Percentiles rank a stretch among this genome's conserved stretches.
These are phyloP conservation scores for Lichtheimia ramosa DNA, from an alignment of 371 early-diverging fungal genomes.

Conservation along the genomic window DNA sequence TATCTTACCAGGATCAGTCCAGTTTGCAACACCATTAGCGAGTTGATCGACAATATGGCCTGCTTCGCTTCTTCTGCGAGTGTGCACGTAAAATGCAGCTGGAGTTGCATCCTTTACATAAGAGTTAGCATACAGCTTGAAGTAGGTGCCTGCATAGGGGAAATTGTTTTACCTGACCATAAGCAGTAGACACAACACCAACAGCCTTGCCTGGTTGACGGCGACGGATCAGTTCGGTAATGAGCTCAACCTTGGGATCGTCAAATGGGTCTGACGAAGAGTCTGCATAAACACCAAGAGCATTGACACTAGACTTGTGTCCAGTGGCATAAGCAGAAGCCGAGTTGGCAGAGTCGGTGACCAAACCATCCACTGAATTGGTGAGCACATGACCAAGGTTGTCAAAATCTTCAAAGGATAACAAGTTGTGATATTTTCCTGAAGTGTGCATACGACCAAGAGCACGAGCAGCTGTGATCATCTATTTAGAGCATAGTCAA, in stretches of 20 bases:
- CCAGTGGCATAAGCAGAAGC: slow-evolving; percentile 73
- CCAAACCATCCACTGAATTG: slow-evolving; percentile 69
- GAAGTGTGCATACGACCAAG: slow-evolving; percentile 55
- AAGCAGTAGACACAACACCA: slow-evolving; percentile 75
- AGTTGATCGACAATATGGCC: slow-evolving; percentile 66
- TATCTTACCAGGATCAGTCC: slow-evolving; percentile 39
- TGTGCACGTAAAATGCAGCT: slow-evolving; percentile 68
- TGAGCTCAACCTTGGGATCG: slow-evolving; percentile 64
- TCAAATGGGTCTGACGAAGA: slow-evolving; percentile 53
- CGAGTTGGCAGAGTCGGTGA: slow-evolving; percentile 80
- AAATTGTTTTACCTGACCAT: slow-evolving; percentile 22
- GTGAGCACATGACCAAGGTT: slow-evolving; percentile 69
- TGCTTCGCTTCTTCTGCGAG: slow-evolving; percentile 52
- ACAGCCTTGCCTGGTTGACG: slow-evolving; percentile 67
- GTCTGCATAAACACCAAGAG: slow-evolving; percentile 68
- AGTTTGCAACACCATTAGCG: slow-evolving; percentile 53
- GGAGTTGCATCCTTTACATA: slow-evolving; percentile 68
- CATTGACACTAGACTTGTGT: slow-evolving; percentile 63
- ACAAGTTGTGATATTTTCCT: slow-evolving; percentile 58
- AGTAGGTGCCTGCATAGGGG: neutral
- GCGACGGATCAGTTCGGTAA: slow-evolving; percentile 73
- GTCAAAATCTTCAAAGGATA: slow-evolving; percentile 65
- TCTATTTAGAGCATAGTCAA: slow-evolving; percentile 19
- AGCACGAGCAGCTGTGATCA: slow-evolving; percentile 64
- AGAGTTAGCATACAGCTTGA: neutral